Base-by-base conservation (phyloP, 1,284 basidiomycete species). In the Leccinum huronense region DNA sequence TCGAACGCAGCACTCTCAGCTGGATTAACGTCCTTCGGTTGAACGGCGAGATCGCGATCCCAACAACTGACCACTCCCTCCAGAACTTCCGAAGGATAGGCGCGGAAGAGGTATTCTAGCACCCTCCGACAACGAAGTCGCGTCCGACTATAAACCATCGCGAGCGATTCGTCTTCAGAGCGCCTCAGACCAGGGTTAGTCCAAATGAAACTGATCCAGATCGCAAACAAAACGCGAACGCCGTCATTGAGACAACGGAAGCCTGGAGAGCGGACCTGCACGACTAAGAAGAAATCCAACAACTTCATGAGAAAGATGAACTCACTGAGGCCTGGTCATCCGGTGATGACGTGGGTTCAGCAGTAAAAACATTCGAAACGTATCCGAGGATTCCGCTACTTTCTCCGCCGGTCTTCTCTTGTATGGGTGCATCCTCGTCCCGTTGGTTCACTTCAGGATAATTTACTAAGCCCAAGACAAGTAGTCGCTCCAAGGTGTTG, bases 51-150 rank as follows among this genome's bases (percentile, higher is more conserved):
- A 66, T 85, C 83, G 51, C 82, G 79, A 70, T 82, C 84, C 94
- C 94, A 96, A 72, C 88, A 91, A 60, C 90, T 87, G 19, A 95
- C 80, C 34, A 95, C 79, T 0, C 87, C 88, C 71, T 95, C 93
- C 57, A 98, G 82, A 3, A 97, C 89, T 70, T 95, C 93, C 2
- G 84, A 80, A 0, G 93, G 85, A 67, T 93, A 87, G 0, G 85
- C 83, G 36, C 90, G 89, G 80, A 97, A 97, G 16, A 98, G 80
- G 70, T 93, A 89, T 71, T 97, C 95, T 42, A 98, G 77, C 0
- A 90, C 92, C 65, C 91, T 86, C 42, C 87, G 85, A 72, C 89
- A 88, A 33, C 94, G 84, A 38, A 80, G 72, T 63, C 90, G 81
- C 33, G 89, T 83, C 58, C 90, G 85, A 58, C 72, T 83, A 69